Evolutionary conservation across 768 basidiomycete genomes (phyloP), one percentile per base, ranked within the genome.

Genomic region (Pholiota conissans): DNA sequence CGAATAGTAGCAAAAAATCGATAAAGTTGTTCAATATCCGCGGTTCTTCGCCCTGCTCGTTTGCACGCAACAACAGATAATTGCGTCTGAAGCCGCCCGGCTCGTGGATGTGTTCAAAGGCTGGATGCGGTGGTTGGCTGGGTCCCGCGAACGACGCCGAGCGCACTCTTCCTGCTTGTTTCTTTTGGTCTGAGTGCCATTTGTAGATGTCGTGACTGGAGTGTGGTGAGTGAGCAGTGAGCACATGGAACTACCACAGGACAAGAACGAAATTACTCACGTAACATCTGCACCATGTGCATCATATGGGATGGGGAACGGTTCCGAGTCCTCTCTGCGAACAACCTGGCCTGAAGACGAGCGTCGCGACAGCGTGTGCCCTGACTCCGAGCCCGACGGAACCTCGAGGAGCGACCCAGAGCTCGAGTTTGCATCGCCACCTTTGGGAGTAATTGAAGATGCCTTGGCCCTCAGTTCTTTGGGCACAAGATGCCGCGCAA

Each of bases 61-160:
- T 83, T 3, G 91, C 87, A 49, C 83, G 84, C 55, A 90, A 71
- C 28, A 88, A 74, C 7, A 98, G 78, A 70, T 93, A 97, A 71
- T 95, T 93, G 52, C 95, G 80, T 63, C 95, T 81, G 73, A 98
- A 97, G 1, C 95, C 95, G 55, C 95, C 95, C 0, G 95, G 96
- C 68, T 96, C 92, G 60, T 93, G 93, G 52, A 98, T 94, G 64
- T 95, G 93, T 65, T 95, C 89, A 56, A 97, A 91, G 2, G 83
- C 89, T 18, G 95, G 91, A 67, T 92, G 83, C 6, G 77, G 77
- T 4, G 80, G 75, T 10, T 77, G 74, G 35, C 78, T 78, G 2
- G 81, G 77, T 2, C 83, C 86, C 10, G 86, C 79, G 30, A 83
- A 91, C 0, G 91, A 93, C 34, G 83, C 80, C n/a, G 89, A 77